A percentile compares a stretch with the other conserved stretches of the same genome.
phyloP scores from a whole-genome alignment of 495 filamentous ascomycete species.

The Friedmanniomyces simplex region DNA sequence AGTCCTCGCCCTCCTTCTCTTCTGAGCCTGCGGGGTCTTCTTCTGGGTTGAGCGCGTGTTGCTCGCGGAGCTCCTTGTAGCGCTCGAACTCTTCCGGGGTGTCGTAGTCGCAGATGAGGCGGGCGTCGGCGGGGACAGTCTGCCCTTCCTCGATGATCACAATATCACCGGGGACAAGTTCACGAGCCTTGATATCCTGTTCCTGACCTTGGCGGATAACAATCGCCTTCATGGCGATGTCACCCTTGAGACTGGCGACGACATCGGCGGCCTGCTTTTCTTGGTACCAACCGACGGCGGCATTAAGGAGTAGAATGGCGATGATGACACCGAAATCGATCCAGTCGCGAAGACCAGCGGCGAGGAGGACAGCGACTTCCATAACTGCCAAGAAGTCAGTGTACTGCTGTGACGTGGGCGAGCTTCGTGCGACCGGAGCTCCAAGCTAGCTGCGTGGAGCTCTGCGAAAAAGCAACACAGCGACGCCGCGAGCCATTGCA shows the following conservation, averaged over 20 bases:
- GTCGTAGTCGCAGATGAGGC: constrained; percentile 66
- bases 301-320: constrained; percentile 69
- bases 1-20: constrained; percentile 29
- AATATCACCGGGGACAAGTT: constrained; percentile 73
- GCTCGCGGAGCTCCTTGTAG: constrained; percentile 57
- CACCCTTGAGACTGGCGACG: constrained; percentile 68
- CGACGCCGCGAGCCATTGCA: constrained; percentile 11
- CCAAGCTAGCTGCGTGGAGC: constrained; percentile 18
- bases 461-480: constrained; percentile 14
- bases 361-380: constrained; percentile 71
- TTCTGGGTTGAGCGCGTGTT: constrained; percentile 38
- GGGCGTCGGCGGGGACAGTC: constrained; percentile 63
- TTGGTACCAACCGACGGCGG: constrained; percentile 77
- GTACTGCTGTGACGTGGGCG: constrained; percentile 2
- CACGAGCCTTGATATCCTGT: constrained; percentile 64
- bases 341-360: constrained; percentile 72
- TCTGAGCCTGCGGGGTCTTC: constrained; percentile 48
- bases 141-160: constrained; percentile 69
- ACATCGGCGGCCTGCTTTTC: constrained; percentile 81
- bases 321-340: constrained; percentile 78
- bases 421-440: constrained; percentile 17
- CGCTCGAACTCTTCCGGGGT: constrained; percentile 59
- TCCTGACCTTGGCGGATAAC: constrained; percentile 64
- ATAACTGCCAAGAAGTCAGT: constrained; percentile 47
- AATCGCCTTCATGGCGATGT: constrained; percentile 68